Evolutionary conservation across 257 asterid species (phyloP), one percentile per base, ranked within the genome.

Genomic region (Fraxinus pennsylvanica): DNA sequence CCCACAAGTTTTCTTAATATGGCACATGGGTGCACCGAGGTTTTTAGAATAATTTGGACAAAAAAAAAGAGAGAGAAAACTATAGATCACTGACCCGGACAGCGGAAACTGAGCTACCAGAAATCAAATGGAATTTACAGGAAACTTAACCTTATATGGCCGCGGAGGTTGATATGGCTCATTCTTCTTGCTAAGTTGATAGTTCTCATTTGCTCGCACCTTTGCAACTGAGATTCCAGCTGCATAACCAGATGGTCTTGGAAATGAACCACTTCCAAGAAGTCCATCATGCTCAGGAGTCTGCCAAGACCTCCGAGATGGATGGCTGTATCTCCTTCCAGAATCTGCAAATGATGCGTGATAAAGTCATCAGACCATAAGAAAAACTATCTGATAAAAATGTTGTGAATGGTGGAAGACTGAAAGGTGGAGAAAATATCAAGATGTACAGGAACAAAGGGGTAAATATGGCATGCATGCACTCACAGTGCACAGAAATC

Each of bases 91-190:
- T 2, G 14, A 63, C 13, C 30, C 68, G 71, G 74, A 68, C 73
- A 17, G 19, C 29, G 68, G 3, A 52, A 66, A 71, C 74, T 19
- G 57, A 50, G 68, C 71, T 52, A 72, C 52, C 79, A 78, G 21
- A 57, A 71, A 29, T 68, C 47, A 33, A 66, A 33, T 29, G 30
- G 39, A 61, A 30, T 63, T 54, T 27, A 41, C 75, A 68, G 39
- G 43, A 63, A n/a, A 76, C 52, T 80, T 74, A 63, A 94, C 99
- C 98, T 96, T 96, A 83, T 90, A 96, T 69, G 99, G 97, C 15
- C 97, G 93, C 83, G 99, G 99, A 84, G 99, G 99, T 66, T 96
- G 98, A 84, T 94, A 94, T 39, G 96, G 94, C 77, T 91, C 99
- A 80, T 59, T 90, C 90, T 90, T 92, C 85, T 80, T 90, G 81